Evolutionary conservation across 371 early-diverging fungal genomes (phyloP), one percentile per base, ranked within the genome.

Genomic region (Homolaphlyctis polyrhiza): DNA sequence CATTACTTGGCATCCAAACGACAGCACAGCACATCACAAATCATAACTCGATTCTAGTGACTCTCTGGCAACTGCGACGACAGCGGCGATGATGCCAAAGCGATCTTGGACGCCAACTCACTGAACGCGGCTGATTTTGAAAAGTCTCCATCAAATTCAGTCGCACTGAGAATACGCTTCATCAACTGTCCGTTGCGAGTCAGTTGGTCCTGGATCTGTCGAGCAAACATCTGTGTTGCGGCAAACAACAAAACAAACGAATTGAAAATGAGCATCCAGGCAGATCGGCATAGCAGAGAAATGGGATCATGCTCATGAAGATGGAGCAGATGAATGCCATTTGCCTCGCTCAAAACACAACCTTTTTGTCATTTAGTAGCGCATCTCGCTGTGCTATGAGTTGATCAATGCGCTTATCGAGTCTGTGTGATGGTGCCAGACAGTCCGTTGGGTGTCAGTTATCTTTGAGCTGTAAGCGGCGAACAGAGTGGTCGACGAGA

Each of bases 141-240:
- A 27, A 18, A 55, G 35, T 55, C 55, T 27, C 55, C 55, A 18
- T 55, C 55, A 25, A 11, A 55, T 33, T 55, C 55, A 6, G 55
- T 55, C 8, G 55, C 4, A 5, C 30, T 2, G 2, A 55, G 35
- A 25, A 55, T 55, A n/a, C 30, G 35, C 30, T 55, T 33, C 55
- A 55, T 2, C 55, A 55, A 25, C 4, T 55, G 8, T 3, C 30
- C 55, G 35, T 55, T 55, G 30, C 13, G 3, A 2, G 11, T 3
- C 55, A 55, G 28, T 25, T 55, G 55, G 18, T 30, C 6, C 35
- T 55, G 30, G 6, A 35, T 27, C 11, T 55, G 8, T 3, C 6
- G 4, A 2, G 55, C 55, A 55, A 55, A 55, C 8, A 14, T 3
- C 11, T 55, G 52, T 8, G 39, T 18, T 18, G 39, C 39, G 39